A percentile compares a stretch with the other conserved stretches of the same genome.
phyloP scores from a whole-genome alignment of 2,329 filamentous ascomycete species.

The Epichloe hybrida region DNA sequence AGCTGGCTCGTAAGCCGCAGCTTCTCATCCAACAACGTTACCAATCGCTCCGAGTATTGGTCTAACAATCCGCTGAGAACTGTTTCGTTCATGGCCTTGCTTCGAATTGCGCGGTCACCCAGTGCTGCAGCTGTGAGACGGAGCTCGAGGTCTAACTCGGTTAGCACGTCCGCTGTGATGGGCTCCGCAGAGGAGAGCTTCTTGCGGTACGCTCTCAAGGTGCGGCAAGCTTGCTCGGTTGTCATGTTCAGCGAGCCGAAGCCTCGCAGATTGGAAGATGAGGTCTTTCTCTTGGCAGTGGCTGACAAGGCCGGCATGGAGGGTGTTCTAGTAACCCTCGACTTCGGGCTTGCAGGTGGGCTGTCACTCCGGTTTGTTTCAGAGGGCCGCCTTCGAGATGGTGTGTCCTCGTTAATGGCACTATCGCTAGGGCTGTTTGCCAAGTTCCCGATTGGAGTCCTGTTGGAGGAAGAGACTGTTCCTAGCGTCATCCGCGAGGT shows the following conservation, averaged over 20 bases:
- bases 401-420: conserved; percentile 30
- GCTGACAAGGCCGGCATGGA: conserved; percentile 38
- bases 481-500: conserved; percentile 38
- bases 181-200: conserved; percentile 44
- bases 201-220: conserved; percentile 48
- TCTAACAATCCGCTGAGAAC: conserved; percentile 53
- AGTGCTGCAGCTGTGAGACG: conserved; percentile 49
- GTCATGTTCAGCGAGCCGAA: conserved; percentile 46
- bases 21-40: conserved; percentile 60
- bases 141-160: conserved; percentile 51
- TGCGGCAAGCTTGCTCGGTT: conserved; percentile 51
- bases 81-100: conserved; percentile 41
- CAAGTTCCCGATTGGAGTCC: conserved; percentile 26
- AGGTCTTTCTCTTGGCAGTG: conserved; percentile 35
- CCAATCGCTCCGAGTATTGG: conserved; percentile 60
- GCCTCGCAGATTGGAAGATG: conserved; percentile 30
- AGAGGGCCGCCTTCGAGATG: conserved; percentile 34
- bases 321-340: conserved; percentile 33
- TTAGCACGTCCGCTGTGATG: conserved; percentile 43
- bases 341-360: conserved; percentile 36
- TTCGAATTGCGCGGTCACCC: conserved; percentile 41
- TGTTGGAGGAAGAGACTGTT: conserved; percentile 17
- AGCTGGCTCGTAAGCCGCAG: conserved; percentile 35
- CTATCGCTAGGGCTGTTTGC: conserved; percentile 28
- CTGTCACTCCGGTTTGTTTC: conserved; percentile 31